These are phyloP conservation scores for Neonectria neomacrospora DNA, from an alignment of 2,329 filamentous ascomycete genomes.

Conservation along the genomic window DNA sequence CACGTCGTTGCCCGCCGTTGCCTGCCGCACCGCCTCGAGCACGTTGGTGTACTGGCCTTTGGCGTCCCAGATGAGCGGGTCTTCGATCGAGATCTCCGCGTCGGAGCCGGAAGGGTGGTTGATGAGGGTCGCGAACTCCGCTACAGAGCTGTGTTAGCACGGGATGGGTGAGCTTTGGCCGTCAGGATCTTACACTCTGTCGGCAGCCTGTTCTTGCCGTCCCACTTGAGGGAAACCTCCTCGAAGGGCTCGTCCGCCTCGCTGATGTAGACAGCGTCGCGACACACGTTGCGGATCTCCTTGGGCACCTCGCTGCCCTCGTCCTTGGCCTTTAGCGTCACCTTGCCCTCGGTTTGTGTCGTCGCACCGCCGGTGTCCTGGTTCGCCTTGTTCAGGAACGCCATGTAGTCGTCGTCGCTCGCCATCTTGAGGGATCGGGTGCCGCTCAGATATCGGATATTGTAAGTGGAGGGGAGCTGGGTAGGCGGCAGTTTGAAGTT, in stretches of 20 bases:
- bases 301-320: slow-evolving; percentile 69
- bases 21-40: slow-evolving; percentile 74
- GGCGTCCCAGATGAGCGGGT: slow-evolving; percentile 78
- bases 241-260: slow-evolving; percentile 90
- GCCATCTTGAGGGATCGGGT: slow-evolving; percentile 63
- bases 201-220: slow-evolving; percentile 63
- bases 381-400: slow-evolving; percentile 90
- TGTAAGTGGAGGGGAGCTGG: slow-evolving; percentile 12
- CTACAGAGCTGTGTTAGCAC: slow-evolving; percentile 53
- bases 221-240: slow-evolving; percentile 75
- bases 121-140: slow-evolving; percentile 76
- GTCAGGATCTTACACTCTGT: slow-evolving; percentile 65
- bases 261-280: slow-evolving; percentile 75
- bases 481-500: neutral
- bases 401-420: slow-evolving; percentile 83
- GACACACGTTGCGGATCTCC: slow-evolving; percentile 61
- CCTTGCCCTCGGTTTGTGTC: slow-evolving; percentile 33
- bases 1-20: slow-evolving; percentile 72
- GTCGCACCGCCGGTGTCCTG: slow-evolving; percentile 64
- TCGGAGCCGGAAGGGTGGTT: slow-evolving; percentile 63
- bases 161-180: neutral
- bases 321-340: slow-evolving; percentile 64
- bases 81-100: slow-evolving; percentile 72
- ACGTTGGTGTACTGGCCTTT: slow-evolving; percentile 75
- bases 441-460: slow-evolving; percentile 35